phyloP scores from a whole-genome alignment of 495 filamentous ascomycete species.

The Sporormia fimetaria region DNA sequence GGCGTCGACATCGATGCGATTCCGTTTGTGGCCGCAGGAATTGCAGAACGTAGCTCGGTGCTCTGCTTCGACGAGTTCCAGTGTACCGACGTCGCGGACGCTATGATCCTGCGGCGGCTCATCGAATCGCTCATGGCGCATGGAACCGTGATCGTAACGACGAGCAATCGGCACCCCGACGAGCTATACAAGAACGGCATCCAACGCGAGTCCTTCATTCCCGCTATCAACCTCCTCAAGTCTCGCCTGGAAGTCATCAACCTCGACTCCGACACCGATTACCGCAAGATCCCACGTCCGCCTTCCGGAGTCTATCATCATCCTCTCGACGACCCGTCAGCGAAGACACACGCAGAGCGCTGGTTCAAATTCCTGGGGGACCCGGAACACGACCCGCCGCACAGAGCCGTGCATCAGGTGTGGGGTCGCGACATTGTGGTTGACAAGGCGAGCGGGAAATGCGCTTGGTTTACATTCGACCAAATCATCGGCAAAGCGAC shows the following conservation, averaged over 20 bases:
- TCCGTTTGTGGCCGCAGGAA: constrained; percentile 84
- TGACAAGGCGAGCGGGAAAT: constrained; percentile 73
- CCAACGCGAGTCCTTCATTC: constrained; percentile 88
- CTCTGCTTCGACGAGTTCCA: constrained; percentile 99
- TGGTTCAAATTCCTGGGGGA: constrained; percentile 95
- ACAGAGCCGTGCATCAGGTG: constrained; percentile 65
- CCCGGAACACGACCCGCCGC: constrained; percentile 62
- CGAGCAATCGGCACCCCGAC: constrained; percentile 90
- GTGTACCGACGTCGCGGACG: constrained; percentile 96
- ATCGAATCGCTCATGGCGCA: constrained; percentile 87
- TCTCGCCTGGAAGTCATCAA: constrained; percentile 76
- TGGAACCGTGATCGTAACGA: constrained; percentile 91
- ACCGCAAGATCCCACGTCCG: constrained; percentile 89
- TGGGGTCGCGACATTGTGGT: constrained; percentile 89
- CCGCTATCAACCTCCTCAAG: constrained; percentile 87
- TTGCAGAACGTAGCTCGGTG: constrained; percentile 73
- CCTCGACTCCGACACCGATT: constrained; percentile 89
- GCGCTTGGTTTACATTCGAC: constrained; percentile 80
- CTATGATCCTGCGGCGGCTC: constrained; percentile 88
- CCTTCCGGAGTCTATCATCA: constrained; percentile 87
- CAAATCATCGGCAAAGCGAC: constrained; percentile 81
- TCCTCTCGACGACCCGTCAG: constrained; percentile 64
- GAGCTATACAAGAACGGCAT: constrained; percentile 98
- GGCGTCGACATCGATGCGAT: constrained; percentile 87
- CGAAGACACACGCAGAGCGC: constrained; percentile 69